Percentiles rank a stretch among this genome's conserved stretches.
These are phyloP conservation scores for Plasmodium sp. DNA, from an alignment of 169 alveolate species.

Conservation along the genomic window DNA sequence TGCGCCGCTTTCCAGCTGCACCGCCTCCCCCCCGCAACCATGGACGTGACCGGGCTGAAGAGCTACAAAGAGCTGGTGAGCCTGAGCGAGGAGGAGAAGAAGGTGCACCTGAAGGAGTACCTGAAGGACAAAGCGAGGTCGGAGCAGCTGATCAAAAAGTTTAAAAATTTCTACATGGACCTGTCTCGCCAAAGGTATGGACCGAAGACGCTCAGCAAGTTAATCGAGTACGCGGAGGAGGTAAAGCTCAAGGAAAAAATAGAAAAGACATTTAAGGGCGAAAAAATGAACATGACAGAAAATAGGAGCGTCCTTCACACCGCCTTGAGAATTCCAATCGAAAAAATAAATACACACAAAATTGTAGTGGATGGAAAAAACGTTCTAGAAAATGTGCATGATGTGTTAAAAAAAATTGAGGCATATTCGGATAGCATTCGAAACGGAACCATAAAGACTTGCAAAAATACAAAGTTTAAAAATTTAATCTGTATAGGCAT, in stretches of 20 bases:
- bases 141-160: constrained; percentile 17
- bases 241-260: constrained; percentile 75
- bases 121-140: constrained; percentile 65
- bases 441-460: constrained; percentile 92
- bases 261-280: constrained; percentile 88
- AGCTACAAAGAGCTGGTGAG: constrained; percentile 47
- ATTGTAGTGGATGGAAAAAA: constrained; percentile 81
- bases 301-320: constrained; percentile 96
- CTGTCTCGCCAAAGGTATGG: constrained; percentile 69
- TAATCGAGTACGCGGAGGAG: constrained; percentile 69
- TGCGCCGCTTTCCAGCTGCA: background rate
- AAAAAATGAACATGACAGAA: constrained; percentile 95
- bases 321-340: constrained; percentile 93
- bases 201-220: constrained; percentile 22
- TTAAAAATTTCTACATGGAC: constrained; percentile 53
- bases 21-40: background rate
- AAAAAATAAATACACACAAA: constrained; percentile 48
- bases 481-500: constrained; percentile 97
- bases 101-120: constrained; percentile 47
- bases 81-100: constrained; percentile 42
- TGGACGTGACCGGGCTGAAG: constrained; percentile 51
- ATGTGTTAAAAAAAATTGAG: constrained; percentile 84
- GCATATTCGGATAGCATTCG: constrained; percentile 83
- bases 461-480: constrained; percentile 92
- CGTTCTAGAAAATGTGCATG: constrained; percentile 77